Evolutionary conservation across 768 basidiomycete species (phyloP).

Genomic region (Hygrophoropsis aurantiaca): DNA sequence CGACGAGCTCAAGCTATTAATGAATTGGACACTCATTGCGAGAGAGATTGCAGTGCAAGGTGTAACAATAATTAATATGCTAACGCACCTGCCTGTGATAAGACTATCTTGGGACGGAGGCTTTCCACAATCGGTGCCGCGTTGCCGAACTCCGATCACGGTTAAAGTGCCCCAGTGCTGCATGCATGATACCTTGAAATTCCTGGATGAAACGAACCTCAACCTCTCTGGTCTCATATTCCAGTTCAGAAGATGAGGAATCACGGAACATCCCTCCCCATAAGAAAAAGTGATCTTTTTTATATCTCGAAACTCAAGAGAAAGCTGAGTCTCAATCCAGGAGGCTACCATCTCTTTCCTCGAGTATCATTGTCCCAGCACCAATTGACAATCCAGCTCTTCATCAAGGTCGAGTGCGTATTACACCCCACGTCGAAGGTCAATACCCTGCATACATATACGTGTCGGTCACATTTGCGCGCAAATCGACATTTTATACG

Average conservation of each 20-base stretch:
- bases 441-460: slow-evolving; percentile 84
- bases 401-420: slow-evolving; percentile 82
- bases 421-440: slow-evolving; percentile 80
- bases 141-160: neutral
- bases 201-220: slow-evolving; percentile 23
- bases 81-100: neutral
- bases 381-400: slow-evolving; percentile 73
- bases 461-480: slow-evolving; percentile 54
- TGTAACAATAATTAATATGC: too few relatives aligned
- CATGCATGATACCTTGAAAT: neutral
- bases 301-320: neutral
- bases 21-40: slow-evolving; percentile 69
- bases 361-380: slow-evolving; percentile 42
- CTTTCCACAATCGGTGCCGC: neutral
- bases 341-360: slow-evolving; percentile 61
- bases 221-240: slow-evolving; percentile 45
- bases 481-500: slow-evolving; percentile 41
- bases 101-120: slow-evolving; percentile 12
- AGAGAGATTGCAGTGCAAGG: too few relatives aligned
- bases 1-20: slow-evolving; percentile 58
- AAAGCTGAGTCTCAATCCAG: slow-evolving; percentile 29
- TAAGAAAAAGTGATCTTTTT: slow-evolving; percentile 42
- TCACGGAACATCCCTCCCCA: slow-evolving; percentile 14
- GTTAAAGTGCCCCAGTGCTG: too few relatives aligned
- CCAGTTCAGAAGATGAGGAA: slow-evolving; percentile 45